These are phyloP conservation scores for Globisporangium cystogenes DNA, from an alignment of 352 stramenopile genomes.

Conservation along the genomic window DNA sequence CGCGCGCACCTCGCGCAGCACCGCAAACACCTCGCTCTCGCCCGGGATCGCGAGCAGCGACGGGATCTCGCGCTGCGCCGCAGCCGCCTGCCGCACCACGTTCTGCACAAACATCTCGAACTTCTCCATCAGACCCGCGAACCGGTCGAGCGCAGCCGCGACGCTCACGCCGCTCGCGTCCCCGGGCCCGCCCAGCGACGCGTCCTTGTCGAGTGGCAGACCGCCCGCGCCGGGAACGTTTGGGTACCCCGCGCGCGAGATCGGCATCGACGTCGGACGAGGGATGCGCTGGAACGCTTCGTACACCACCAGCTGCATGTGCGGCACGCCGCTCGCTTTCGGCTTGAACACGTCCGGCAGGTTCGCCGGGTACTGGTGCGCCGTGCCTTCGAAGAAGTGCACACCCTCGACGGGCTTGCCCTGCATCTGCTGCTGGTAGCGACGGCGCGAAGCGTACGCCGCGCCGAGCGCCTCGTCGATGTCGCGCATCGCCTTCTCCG, in stretches of 20 bases:
- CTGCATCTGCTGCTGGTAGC: slow-evolving; percentile 83
- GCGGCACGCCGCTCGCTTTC: slow-evolving; percentile 88
- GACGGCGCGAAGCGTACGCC: slow-evolving; percentile 78
- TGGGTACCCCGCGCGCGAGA: slow-evolving; percentile 45
- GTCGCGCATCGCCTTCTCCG: slow-evolving; percentile 97
- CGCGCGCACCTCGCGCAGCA: slow-evolving; percentile 74
- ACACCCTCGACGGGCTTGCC: slow-evolving; percentile 69
- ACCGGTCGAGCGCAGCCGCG: slow-evolving; percentile 67
- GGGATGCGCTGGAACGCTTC: slow-evolving; percentile 97
- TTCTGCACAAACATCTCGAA: slow-evolving; percentile 88
- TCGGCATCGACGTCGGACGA: slow-evolving; percentile 86
- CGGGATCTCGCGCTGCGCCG: slow-evolving; percentile 70
- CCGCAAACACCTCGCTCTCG: slow-evolving; percentile 81
- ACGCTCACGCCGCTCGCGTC: slow-evolving; percentile 59
- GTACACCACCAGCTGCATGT: slow-evolving; percentile 96
- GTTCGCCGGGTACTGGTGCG: slow-evolving; percentile 57
- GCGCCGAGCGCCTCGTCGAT: slow-evolving; percentile 94
- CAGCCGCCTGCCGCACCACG: slow-evolving; percentile 65
- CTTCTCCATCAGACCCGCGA: slow-evolving; percentile 80
- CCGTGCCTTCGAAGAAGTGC: slow-evolving; percentile 72
- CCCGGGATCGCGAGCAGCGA: slow-evolving; percentile 58
- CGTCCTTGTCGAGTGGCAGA: slow-evolving; percentile 33
- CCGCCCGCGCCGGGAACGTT: slow-evolving; percentile 22
- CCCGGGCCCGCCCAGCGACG: slow-evolving; percentile 9
- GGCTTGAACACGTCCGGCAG: slow-evolving; percentile 95